Percentiles rank a stretch among this genome's conserved stretches.
Evolutionary conservation across 176 grass and related monocot species (phyloP).

Genomic region (Tillandsia leiboldiana): DNA sequence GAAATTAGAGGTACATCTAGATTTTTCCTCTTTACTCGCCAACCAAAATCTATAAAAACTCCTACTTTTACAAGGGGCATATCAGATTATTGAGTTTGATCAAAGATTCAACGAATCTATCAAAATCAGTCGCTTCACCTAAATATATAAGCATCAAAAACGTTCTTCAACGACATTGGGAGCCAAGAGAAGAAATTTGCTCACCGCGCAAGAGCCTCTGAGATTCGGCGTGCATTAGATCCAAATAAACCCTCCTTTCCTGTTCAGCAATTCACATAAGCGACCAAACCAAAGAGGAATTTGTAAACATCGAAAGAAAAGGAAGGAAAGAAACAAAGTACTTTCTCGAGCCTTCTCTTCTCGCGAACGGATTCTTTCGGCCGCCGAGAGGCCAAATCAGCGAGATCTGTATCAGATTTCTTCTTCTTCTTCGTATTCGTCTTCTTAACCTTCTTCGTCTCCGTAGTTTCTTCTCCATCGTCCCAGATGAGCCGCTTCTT

Average conservation of each 20-base stretch:
- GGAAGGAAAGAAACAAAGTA: slow-evolving; percentile 1
- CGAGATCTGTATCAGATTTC: no score
- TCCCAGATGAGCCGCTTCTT: slow-evolving; percentile 77
- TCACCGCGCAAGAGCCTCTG: slow-evolving; percentile 83
- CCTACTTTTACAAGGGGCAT: not conserved
- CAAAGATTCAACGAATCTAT: not conserved
- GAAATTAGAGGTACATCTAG: not conserved
- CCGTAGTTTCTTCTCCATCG: slow-evolving; percentile 26
- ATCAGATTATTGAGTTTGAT: no score
- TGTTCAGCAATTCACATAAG: slow-evolving; percentile 26
- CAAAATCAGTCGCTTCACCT: not conserved
- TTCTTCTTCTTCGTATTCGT: slow-evolving; percentile 10
- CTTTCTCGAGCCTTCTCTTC: slow-evolving; percentile 61
- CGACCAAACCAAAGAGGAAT: slow-evolving; percentile 9
- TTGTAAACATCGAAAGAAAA: slow-evolving; percentile 1
- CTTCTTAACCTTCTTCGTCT: slow-evolving; percentile 43
- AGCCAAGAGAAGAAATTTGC: not conserved
- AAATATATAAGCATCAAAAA: not conserved
- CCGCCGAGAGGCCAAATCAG: not conserved
- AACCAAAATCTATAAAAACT: not conserved
- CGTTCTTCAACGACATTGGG: not conserved
- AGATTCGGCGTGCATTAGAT: slow-evolving; percentile 51
- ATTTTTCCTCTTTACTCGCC: not conserved
- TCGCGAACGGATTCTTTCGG: slow-evolving; percentile 41
- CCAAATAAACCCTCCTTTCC: slow-evolving; percentile 59